A percentile compares a stretch with the other conserved stretches of the same genome.
Conservation (phyloP, 1,284 basidiomycete species). For the Ustilago shanxiensis region DNA sequence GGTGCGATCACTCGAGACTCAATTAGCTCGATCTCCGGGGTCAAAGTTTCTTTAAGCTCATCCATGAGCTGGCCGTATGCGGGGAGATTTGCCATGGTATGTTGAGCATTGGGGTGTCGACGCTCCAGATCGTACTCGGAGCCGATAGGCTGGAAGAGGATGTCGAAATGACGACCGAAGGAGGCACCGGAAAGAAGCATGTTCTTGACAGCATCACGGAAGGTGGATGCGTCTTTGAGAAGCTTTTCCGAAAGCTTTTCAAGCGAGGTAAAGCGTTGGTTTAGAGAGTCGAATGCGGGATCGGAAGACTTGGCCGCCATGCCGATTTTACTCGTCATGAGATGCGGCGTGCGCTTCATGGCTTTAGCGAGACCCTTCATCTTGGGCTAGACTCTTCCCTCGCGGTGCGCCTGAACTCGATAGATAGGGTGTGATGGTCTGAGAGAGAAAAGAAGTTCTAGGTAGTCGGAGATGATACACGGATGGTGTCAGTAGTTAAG, state of each 20-base stretch:
- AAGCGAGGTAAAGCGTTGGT: slow-evolving; percentile 78
- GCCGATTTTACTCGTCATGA: slow-evolving; percentile 67
- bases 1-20: slow-evolving; percentile 87
- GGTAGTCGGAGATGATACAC: not conserved
- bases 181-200: slow-evolving; percentile 83
- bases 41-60: slow-evolving; percentile 81
- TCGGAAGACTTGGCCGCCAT: slow-evolving; percentile 65
- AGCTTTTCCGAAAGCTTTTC: slow-evolving; percentile 89
- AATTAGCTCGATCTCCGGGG: slow-evolving; percentile 95
- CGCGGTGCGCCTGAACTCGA: not conserved
- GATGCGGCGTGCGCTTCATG: slow-evolving; percentile 67
- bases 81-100: slow-evolving; percentile 83
- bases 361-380: slow-evolving; percentile 65
- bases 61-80: slow-evolving; percentile 82
- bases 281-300: slow-evolving; percentile 65
- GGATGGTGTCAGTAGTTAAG: not conserved
- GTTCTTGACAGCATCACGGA: slow-evolving; percentile 76
- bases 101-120: slow-evolving; percentile 82
- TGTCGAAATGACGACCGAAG: slow-evolving; percentile 82
- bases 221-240: slow-evolving; percentile 89
- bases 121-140: slow-evolving; percentile 83
- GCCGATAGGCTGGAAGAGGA: slow-evolving; percentile 72
- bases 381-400: slow-evolving; percentile 17
- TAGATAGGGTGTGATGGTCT: not conserved
- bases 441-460: not conserved